A percentile compares a stretch with the other conserved stretches of the same genome.
Conservation (phyloP, 2,329 filamentous ascomycete species). For the Beauveria sp. region DNA sequence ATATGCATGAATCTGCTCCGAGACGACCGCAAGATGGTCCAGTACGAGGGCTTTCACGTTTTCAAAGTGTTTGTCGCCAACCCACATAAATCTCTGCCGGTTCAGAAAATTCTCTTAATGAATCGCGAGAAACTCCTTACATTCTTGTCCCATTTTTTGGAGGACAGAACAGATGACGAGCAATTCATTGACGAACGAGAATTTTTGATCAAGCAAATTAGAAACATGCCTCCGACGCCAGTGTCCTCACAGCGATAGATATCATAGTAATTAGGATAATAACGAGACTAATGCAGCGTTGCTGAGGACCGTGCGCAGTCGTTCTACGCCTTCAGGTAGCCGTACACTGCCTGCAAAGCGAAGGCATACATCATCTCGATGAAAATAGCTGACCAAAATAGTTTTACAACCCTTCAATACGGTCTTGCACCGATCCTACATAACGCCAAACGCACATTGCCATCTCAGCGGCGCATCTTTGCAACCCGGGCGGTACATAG, state of each 20-base stretch:
- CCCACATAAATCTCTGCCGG: constrained; percentile 92
- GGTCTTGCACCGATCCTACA: too few relatives aligned
- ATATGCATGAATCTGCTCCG: constrained; percentile 96
- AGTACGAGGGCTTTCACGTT: constrained; percentile 98
- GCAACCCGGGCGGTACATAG: too few relatives aligned
- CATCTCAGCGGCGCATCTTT: too few relatives aligned
- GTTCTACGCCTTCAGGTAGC: too few relatives aligned
- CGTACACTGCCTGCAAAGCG: too few relatives aligned
- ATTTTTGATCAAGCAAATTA: constrained; percentile 92
- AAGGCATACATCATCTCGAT: too few relatives aligned
- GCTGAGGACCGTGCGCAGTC: not conserved
- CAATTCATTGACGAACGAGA: constrained; percentile 98
- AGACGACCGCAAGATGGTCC: constrained; percentile 97
- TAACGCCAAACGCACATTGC: too few relatives aligned
- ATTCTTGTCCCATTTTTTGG: constrained; percentile 86
- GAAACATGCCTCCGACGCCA: constrained; percentile 54
- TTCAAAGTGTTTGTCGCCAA: constrained; percentile 99
- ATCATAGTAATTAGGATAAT: not conserved
- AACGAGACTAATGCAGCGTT: not conserved
- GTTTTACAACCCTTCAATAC: too few relatives aligned
- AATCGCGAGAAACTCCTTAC: constrained; percentile 85
- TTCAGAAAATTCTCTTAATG: constrained; percentile 92
- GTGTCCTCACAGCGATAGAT: constrained; percentile 40
- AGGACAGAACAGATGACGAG: constrained; percentile 93
- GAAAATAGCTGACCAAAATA: too few relatives aligned